phyloP scores from a whole-genome alignment of 2,329 filamentous ascomycete genomes.

The Paecilomyces dactylethromorphus region DNA sequence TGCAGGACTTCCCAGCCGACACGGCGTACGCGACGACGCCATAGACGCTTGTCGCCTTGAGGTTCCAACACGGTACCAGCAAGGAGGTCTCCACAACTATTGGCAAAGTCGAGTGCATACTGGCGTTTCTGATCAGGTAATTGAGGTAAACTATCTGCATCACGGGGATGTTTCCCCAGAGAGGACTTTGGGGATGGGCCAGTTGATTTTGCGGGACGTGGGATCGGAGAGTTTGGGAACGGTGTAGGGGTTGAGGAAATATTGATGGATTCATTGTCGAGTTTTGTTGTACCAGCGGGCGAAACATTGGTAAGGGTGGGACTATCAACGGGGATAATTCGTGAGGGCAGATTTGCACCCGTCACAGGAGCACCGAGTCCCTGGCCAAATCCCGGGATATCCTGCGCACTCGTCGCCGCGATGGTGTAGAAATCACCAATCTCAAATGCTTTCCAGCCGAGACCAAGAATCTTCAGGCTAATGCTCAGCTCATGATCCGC shows the following conservation, averaged over 20 bases:
- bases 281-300: neutral
- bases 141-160: constrained; percentile 7
- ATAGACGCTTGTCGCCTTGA: constrained; percentile 16
- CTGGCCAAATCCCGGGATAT: neutral
- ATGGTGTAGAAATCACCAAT: constrained; percentile 30
- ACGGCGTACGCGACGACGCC: constrained; percentile 26
- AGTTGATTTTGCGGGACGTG: neutral
- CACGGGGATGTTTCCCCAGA: constrained; percentile 19
- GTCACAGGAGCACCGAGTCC: neutral
- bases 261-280: neutral
- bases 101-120: neutral
- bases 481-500: constrained; percentile 25
- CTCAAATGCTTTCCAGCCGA: constrained; percentile 35
- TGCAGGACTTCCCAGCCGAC: constrained; percentile 35
- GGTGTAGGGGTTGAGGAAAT: neutral
- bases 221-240: neutral
- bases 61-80: neutral
- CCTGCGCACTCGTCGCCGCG: constrained; percentile 6
- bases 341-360: neutral
- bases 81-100: neutral
- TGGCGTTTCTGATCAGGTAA: neutral
- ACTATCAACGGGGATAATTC: neutral
- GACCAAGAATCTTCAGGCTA: constrained; percentile 27
- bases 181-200: constrained; percentile 10
- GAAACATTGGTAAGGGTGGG: neutral